Evolutionary conservation across 2,329 filamentous ascomycete species (phyloP), one percentile per base, ranked within the genome.

Genomic region (Cercospora sojina): DNA sequence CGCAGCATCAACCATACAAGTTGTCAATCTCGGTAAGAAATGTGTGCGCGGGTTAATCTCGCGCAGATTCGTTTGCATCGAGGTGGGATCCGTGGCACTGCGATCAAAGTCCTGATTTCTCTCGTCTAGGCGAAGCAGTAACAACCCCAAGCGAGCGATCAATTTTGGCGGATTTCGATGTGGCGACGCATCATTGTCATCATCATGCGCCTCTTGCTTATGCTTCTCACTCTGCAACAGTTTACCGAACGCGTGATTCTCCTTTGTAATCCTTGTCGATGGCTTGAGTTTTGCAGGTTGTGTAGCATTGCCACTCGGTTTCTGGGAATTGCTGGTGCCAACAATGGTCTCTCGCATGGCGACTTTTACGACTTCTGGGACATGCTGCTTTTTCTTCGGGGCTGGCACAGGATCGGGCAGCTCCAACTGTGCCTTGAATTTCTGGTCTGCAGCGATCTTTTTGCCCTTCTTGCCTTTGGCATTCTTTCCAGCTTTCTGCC

Each of bases 21-120:
- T 66, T 2, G 70, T 69, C 9, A 71, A 13, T 9, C 70, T 66
- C n/a, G 55, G 23, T 8, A 69, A 56, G 16, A 71, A 65, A n/a
- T 70, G 64, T 16, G 64, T 61, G 41, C 59, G 64, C 10, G 66
- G 23, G 27, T 49, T 53, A 3, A 35, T 13, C 29, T 64, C 49
- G 20, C 62, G 62, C 7, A 71, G 56, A 25, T 59, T 62, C 13
- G 53, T 35, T 41, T 71, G 70, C 9, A 69, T 29, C 3, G 47
- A 56, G 12, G 53, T 41, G 1, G 68, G 65, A 57, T 60, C 51
- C 25, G 35, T 31, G 43, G 57, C 57, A 23, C 41, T 53, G 27
- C 59, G 32, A 8, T 35, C 57, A 18, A 67, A 27, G 2, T 62
- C 61, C 49, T 64, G 41, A 41, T 41, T 43, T 16, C 58, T 58